Percentiles rank a stretch among this genome's conserved stretches.
These are phyloP conservation scores for Bryum argenteum DNA, from an alignment of 225 moss, liverwort and hornwort genomes.

Conservation along the genomic window DNA sequence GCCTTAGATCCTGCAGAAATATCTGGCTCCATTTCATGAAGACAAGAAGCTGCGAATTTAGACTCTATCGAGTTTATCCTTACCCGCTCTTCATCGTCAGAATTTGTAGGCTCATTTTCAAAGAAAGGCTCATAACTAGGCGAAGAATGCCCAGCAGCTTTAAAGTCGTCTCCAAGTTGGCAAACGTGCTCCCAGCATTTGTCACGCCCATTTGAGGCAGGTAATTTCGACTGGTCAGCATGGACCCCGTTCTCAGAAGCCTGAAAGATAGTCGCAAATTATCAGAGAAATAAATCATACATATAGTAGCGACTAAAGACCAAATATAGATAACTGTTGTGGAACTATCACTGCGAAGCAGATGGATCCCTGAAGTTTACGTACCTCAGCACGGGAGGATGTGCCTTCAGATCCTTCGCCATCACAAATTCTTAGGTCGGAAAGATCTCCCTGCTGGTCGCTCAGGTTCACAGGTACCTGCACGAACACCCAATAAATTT, in stretches of 20 bases:
- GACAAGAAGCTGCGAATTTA: not conserved
- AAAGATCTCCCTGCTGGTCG: slow-evolving; percentile 67
- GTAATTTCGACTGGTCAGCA: slow-evolving; percentile 55
- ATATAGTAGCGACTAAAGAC: slow-evolving; percentile 9
- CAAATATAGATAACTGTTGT: slow-evolving; percentile 5
- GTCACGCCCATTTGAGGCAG: slow-evolving; percentile 58
- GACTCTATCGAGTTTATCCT: slow-evolving; percentile 24
- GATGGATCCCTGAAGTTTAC: not conserved
- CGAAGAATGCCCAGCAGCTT: slow-evolving; percentile 64
- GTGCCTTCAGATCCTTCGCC: slow-evolving; percentile 67
- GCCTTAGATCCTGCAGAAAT: slow-evolving; percentile 1
- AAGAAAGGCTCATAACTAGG: slow-evolving; percentile 67
- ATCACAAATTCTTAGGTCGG: slow-evolving; percentile 62
- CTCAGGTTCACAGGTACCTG: slow-evolving; percentile 89
- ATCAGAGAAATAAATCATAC: slow-evolving; percentile 20
- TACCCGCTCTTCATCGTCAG: slow-evolving; percentile 97
- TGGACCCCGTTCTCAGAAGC: slow-evolving; percentile 58
- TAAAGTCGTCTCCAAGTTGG: slow-evolving; percentile 47
- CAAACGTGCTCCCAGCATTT: slow-evolving; percentile 68
- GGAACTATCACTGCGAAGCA: not conserved
- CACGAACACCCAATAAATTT: slow-evolving; percentile 19
- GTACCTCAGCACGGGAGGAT: slow-evolving; percentile 72
- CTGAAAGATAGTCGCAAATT: slow-evolving; percentile 28
- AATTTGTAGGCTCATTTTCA: slow-evolving; percentile 79
- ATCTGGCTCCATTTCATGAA: slow-evolving; percentile 8